Base-by-base conservation (phyloP, 192 early-diverging fungal species). In the Phlyctochytrium planicorne region DNA sequence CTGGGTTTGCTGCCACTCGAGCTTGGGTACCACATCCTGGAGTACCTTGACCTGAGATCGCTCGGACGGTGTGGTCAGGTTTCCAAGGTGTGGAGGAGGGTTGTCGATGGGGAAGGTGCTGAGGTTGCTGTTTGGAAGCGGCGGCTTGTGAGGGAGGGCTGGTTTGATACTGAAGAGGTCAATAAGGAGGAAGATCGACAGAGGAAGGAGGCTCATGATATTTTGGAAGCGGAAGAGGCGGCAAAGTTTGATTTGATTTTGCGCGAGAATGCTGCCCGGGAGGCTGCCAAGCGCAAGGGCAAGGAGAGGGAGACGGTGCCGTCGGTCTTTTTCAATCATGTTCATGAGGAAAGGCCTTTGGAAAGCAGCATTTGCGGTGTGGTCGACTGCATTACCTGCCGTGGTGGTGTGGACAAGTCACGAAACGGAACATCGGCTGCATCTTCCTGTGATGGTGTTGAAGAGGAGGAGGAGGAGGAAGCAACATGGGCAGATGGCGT, bases 61-160 rank as follows among this genome's bases (percentile, higher is more conserved):
- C 79, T 99, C 33, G 88, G 89, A 37, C 84, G 87, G 20, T 90
- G 91, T 17, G 84, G 90, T 20, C 88, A 87, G 30, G 97, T 96
- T 31, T 91, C 84, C 68, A 87, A 83, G 65, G 67, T 74, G 20
- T 99, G 97, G 97, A 80, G 85, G 47, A 57, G 65, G 2, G 85
- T 92, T 0, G 84, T 96, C 4, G 91, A 95, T 67, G 88, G 85
- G 47, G 87, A 90, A 60, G 82, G 76, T 34, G 55, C 81, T 0
- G 84, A 80, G 52, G 53, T 80, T n/a, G 75, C 76, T 0, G 73
- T 86, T 14, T 86, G 84, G 84, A 83, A 83, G 71, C 52, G 40
- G 31, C 59, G 81, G n/a, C 67, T 85, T 36, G 16, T 70, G 27
- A 20, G 50, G 1, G 81, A 83, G 33, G 74, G 74, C 0, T 83